Evolutionary conservation across 1,139 yeast genomes (phyloP).

Genomic region (Arxiozyma bovina): DNA sequence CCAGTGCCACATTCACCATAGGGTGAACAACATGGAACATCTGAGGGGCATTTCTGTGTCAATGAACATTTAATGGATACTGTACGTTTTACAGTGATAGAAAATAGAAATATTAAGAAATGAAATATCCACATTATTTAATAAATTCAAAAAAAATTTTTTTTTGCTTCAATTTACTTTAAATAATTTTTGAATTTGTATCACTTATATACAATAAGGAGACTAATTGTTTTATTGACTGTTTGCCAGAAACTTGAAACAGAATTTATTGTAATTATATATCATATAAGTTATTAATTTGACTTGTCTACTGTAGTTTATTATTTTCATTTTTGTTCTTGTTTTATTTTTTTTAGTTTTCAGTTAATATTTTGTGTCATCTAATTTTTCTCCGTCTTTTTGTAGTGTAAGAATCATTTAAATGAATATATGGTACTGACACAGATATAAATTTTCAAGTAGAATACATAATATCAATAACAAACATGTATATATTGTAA

Average conservation of each 20-base stretch:
- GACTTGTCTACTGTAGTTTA: too few relatives aligned
- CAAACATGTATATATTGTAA: too few relatives aligned
- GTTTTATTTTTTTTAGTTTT: too few relatives aligned
- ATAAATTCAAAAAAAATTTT: not conserved
- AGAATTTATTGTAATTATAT: too few relatives aligned
- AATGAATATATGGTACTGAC: too few relatives aligned
- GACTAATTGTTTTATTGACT: not conserved
- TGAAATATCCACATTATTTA: not conserved
- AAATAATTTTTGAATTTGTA: too few relatives aligned
- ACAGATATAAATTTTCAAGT: too few relatives aligned
- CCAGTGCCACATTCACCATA: constrained; percentile 85
- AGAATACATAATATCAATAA: too few relatives aligned
- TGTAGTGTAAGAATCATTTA: too few relatives aligned
- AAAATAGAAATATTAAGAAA: not conserved
- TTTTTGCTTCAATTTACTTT: not conserved
- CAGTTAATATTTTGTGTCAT: not conserved
- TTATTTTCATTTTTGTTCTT: too few relatives aligned
- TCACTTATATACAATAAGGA: too few relatives aligned
- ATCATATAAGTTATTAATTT: too few relatives aligned
- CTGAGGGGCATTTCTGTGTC: constrained; percentile 54
- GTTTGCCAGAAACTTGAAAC: not conserved
- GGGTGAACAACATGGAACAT: constrained; percentile 72
- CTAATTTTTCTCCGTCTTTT: not conserved
- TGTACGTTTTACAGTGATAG: constrained; percentile 4
- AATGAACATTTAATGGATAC: constrained; percentile 38